phyloP scores from a whole-genome alignment of 176 grass and related monocot genomes.

The Oryza glumipatula region DNA sequence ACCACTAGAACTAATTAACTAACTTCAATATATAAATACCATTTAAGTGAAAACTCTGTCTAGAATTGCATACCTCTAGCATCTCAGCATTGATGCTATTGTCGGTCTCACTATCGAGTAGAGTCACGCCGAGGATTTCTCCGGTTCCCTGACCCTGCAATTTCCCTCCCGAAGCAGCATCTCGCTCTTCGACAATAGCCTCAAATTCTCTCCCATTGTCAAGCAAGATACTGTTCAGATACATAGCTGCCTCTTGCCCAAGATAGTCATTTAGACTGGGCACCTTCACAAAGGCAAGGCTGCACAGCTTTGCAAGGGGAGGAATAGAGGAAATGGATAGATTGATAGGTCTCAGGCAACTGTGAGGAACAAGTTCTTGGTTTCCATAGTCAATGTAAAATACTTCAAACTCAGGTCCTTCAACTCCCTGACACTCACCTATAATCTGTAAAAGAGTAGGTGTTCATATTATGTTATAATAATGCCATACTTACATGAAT shows the following conservation, averaged over 20 bases:
- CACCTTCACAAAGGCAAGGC: constrained; percentile 58
- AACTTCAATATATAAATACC: background rate
- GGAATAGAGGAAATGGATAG: constrained; percentile 39
- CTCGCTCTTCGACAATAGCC: constrained; percentile 59
- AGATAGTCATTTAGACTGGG: constrained; percentile 54
- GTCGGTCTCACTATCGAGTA: background rate
- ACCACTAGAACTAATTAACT: background rate
- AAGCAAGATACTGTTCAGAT: constrained; percentile 50
- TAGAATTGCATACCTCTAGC: constrained; percentile 5
- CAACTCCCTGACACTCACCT: constrained; percentile 47
- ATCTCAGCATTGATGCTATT: constrained; percentile 6
- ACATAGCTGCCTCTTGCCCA: constrained; percentile 50
- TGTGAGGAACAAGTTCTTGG: constrained; percentile 64
- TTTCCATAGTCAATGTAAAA: constrained; percentile 87
- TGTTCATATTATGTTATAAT: background rate
- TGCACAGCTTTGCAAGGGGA: constrained; percentile 54
- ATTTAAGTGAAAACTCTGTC: background rate
- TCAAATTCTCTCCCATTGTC: constrained; percentile 44
- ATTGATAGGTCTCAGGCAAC: constrained; percentile 40
- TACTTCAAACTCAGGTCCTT: constrained; percentile 50
- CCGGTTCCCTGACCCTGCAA: constrained; percentile 57
- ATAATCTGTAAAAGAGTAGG: constrained; percentile 48
- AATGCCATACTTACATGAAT: no score
- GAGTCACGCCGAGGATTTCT: background rate
- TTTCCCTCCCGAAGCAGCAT: constrained; percentile 43